Evolutionary conservation across 108 stramenopile genomes (phyloP).

Genomic region (Pseudonitzschia delicatissima): DNA sequence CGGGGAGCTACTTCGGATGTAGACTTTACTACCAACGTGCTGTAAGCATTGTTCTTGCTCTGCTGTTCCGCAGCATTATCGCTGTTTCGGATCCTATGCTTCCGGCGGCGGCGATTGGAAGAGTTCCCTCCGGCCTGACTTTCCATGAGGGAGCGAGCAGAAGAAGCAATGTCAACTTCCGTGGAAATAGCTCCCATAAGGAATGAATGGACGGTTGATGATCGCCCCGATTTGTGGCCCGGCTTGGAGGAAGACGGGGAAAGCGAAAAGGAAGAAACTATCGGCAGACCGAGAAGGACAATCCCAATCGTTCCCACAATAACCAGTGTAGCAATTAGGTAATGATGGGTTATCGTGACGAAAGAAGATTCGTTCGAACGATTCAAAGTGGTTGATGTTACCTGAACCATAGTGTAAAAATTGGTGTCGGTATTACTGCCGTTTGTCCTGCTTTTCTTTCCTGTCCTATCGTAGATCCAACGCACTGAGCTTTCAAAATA

Average conservation of each 20-base stretch:
- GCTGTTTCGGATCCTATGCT: slow-evolving; percentile 2
- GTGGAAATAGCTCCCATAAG: background rate
- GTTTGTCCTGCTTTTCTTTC: no score
- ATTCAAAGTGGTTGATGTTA: no score
- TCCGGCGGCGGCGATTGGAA: background rate
- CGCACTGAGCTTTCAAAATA: no score
- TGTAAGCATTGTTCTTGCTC: background rate
- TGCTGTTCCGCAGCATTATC: background rate
- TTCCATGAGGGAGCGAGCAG: background rate
- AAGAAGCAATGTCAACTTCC: background rate
- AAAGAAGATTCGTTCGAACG: no score
- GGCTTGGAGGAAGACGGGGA: background rate
- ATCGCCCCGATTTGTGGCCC: background rate
- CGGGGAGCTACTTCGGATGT: background rate
- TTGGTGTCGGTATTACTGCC: no score
- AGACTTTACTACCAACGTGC: background rate
- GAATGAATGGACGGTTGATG: background rate
- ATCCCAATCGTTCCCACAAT: background rate
- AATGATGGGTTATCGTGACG: no score
- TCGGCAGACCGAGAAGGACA: background rate
- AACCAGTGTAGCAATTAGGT: no score
- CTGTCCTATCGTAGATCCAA: no score
- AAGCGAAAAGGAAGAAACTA: background rate
- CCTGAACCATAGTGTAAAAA: no score
- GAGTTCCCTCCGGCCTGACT: background rate